phyloP scores from a whole-genome alignment of 2,329 filamentous ascomycete genomes.

The Rutstroemia sp. region DNA sequence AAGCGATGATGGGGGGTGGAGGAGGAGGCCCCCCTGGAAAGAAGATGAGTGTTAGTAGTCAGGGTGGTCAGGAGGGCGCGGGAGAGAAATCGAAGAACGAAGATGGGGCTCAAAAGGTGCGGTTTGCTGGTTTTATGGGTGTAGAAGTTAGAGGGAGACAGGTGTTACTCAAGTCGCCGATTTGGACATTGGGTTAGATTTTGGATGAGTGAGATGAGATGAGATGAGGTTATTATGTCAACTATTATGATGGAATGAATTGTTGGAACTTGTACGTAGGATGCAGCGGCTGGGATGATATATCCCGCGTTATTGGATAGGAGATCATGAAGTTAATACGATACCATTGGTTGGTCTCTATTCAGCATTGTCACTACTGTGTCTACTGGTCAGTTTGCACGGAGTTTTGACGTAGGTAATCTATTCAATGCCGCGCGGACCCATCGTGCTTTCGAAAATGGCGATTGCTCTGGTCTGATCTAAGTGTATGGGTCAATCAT shows the following conservation, averaged over 20 bases:
- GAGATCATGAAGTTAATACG: not conserved
- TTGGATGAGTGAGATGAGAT: not conserved
- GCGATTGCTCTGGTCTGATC: too few species aligned
- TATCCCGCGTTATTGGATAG: not conserved
- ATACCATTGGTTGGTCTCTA: not conserved
- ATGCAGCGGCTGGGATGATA: not conserved
- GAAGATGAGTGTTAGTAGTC: constrained; percentile 21
- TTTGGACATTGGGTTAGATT: constrained; percentile 49
- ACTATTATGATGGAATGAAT: not conserved
- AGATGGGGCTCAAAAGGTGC: constrained; percentile 44
- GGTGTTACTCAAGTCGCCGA: constrained; percentile 67
- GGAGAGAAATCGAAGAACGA: constrained; percentile 24
- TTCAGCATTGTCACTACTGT: not conserved
- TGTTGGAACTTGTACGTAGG: not conserved
- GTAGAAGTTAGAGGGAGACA: constrained; percentile 71
- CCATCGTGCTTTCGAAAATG: too few species aligned
- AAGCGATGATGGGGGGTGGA: constrained; percentile 24
- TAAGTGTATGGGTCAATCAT: too few species aligned
- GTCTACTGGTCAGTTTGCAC: too few species aligned
- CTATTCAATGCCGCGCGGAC: too few species aligned
- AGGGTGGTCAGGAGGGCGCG: constrained; percentile 11
- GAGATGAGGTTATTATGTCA: not conserved
- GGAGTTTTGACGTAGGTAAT: too few species aligned
- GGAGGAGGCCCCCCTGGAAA: constrained; percentile 18
- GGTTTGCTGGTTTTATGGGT: constrained; percentile 66